Conservation (phyloP, 768 basidiomycete species). For the Panellus pusillus region DNA sequence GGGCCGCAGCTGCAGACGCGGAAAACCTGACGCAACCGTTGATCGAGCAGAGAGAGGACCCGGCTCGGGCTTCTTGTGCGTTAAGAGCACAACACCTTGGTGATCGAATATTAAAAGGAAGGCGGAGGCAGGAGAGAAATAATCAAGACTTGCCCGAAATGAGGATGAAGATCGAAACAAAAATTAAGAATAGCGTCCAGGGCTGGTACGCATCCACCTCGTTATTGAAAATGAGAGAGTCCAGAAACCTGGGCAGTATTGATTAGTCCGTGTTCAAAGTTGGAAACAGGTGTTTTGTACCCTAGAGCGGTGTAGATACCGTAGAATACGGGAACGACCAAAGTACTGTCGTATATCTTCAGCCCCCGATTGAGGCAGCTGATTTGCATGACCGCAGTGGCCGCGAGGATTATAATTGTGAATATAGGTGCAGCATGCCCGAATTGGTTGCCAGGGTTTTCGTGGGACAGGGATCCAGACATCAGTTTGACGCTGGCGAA, state of each 20-base stretch:
- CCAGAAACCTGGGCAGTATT: slow-evolving; percentile 37
- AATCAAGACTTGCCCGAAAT: slow-evolving; percentile 47
- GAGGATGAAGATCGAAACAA: slow-evolving; percentile 81
- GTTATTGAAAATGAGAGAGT: slow-evolving; percentile 75
- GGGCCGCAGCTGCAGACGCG: slow-evolving; percentile 22
- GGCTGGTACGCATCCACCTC: slow-evolving; percentile 82
- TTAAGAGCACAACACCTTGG: slow-evolving; percentile 89
- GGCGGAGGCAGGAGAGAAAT: no score
- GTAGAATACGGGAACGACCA: slow-evolving; percentile 95
- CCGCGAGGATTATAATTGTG: slow-evolving; percentile 62
- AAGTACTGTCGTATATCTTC: slow-evolving; percentile 85
- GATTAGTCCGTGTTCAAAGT: background rate
- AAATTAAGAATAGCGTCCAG: slow-evolving; percentile 89
- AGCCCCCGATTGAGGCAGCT: slow-evolving; percentile 88
- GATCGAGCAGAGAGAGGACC: slow-evolving; percentile 33
- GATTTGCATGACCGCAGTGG: slow-evolving; percentile 87
- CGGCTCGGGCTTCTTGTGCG: slow-evolving; percentile 85
- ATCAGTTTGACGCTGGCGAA: slow-evolving; percentile 70
- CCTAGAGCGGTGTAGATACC: slow-evolving; percentile 87
- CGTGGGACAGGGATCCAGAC: slow-evolving; percentile 72
- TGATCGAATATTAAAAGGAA: no score
- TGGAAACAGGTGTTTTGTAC: slow-evolving; percentile 35
- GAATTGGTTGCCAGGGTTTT: slow-evolving; percentile 86
- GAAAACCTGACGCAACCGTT: slow-evolving; percentile 30
- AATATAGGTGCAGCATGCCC: slow-evolving; percentile 80